These are phyloP conservation scores for Hyaloperonospora brassicae DNA, from an alignment of 352 stramenopile genomes.

Conservation along the genomic window DNA sequence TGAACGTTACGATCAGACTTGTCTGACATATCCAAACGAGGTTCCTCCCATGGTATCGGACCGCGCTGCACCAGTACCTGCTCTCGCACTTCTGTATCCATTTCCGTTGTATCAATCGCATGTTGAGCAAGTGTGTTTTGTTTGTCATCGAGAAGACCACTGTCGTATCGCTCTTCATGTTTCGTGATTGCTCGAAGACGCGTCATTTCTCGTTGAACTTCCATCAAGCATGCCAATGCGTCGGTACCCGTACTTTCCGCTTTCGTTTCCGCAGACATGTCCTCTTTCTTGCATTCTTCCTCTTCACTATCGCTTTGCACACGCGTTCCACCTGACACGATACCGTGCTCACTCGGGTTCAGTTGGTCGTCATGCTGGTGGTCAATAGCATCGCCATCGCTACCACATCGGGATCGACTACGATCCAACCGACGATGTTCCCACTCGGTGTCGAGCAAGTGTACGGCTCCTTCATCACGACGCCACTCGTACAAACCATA, in stretches of 20 bases:
- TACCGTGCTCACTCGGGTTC: background rate
- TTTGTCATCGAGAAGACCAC: background rate
- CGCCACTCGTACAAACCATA: slow-evolving; percentile 8
- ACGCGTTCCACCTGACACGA: background rate
- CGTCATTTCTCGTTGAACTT: slow-evolving; percentile 20
- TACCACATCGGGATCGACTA: too few relatives aligned
- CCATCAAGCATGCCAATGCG: slow-evolving; percentile 19
- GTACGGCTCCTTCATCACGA: slow-evolving; percentile 10
- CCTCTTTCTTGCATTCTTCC: slow-evolving; percentile 8
- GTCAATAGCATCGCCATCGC: too few relatives aligned
- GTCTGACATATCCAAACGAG: slow-evolving; percentile 3
- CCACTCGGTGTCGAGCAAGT: slow-evolving; percentile 6
- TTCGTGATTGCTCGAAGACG: slow-evolving; percentile 22
- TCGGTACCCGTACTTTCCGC: slow-evolving; percentile 9
- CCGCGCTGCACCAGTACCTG: background rate
- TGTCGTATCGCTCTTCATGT: slow-evolving; percentile 4
- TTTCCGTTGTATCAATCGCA: background rate
- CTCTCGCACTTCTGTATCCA: slow-evolving; percentile 8
- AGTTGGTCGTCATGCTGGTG: too few relatives aligned
- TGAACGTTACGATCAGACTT: slow-evolving; percentile 13
- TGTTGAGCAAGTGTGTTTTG: background rate
- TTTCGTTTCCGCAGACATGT: background rate
- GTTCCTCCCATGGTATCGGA: slow-evolving; percentile 2
- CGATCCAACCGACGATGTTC: too few relatives aligned
- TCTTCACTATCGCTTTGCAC: slow-evolving; percentile 6